These are phyloP conservation scores for Ogataea methanolica DNA, from an alignment of 805 yeast species.

Conservation along the genomic window DNA sequence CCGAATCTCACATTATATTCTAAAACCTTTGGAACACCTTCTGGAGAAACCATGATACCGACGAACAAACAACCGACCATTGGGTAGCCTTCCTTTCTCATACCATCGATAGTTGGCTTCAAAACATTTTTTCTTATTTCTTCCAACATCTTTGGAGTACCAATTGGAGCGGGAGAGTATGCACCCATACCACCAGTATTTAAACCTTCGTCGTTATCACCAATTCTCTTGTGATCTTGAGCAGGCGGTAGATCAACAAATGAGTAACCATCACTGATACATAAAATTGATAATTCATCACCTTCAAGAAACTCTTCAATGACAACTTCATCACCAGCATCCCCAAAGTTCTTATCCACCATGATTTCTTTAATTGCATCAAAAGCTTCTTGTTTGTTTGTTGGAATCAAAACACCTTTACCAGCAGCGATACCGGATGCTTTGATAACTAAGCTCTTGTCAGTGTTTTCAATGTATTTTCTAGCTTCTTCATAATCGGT, in stretches of 20 bases:
- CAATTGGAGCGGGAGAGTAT: slow-evolving; percentile 96
- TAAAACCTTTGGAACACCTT: slow-evolving; percentile 82
- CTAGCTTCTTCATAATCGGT: slow-evolving; percentile 71
- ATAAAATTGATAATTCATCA: slow-evolving; percentile 90
- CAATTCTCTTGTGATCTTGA: slow-evolving; percentile 95
- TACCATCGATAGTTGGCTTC: slow-evolving; percentile 90
- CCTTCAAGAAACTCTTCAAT: slow-evolving; percentile 96
- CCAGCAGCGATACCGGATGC: slow-evolving; percentile 99
- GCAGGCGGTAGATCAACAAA: slow-evolving; percentile 91
- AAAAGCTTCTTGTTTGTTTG: slow-evolving; percentile 75
- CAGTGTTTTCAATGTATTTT: slow-evolving; percentile 57
- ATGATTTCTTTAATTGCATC: slow-evolving; percentile 82
- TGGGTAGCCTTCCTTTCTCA: slow-evolving; percentile 93
- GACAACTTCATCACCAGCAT: slow-evolving; percentile 92
- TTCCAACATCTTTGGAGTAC: slow-evolving; percentile 66
- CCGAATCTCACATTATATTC: slow-evolving; percentile 98
- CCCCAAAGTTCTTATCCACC: slow-evolving; percentile 85
- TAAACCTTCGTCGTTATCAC: slow-evolving; percentile 88
- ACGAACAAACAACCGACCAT: slow-evolving; percentile 95
- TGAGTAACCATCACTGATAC: slow-evolving; percentile 91
- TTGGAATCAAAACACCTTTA: slow-evolving; percentile 94
- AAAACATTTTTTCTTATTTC: slow-evolving; percentile 72
- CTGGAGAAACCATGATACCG: slow-evolving; percentile 85
- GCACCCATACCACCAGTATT: slow-evolving; percentile 99
- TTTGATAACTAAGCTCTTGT: slow-evolving; percentile 82